These are phyloP conservation scores for Xylariaceae sp. DNA, from an alignment of 2,329 filamentous ascomycete species.

Conservation along the genomic window DNA sequence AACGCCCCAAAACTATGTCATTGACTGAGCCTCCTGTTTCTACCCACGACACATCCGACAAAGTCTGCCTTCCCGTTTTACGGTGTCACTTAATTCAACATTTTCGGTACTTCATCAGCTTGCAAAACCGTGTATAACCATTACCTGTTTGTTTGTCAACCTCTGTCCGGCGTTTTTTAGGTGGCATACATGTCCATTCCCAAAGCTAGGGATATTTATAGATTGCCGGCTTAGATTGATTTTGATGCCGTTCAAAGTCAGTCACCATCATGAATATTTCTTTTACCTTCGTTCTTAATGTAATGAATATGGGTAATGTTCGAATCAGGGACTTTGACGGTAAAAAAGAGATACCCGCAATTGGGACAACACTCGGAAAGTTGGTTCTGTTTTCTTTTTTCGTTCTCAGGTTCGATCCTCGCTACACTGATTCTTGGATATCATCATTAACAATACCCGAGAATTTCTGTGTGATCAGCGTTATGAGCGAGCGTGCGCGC, in stretches of 20 bases:
- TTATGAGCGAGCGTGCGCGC: constrained; percentile 9
- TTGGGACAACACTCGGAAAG: constrained; percentile 13
- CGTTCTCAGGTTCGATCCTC: constrained; percentile 7
- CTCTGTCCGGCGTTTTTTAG: neutral
- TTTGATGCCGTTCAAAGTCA: neutral
- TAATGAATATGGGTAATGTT: constrained; percentile 26
- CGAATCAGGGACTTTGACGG: constrained; percentile 17
- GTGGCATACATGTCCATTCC: neutral
- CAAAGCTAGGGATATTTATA: neutral
- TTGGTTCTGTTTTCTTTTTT: constrained; percentile 10
- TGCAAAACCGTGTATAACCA: too few relatives aligned
- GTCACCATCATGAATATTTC: neutral
- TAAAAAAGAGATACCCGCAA: constrained; percentile 24
- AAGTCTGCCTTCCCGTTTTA: neutral
- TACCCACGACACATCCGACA: neutral
- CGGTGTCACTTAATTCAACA: neutral
- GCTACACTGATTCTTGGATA: constrained; percentile 2
- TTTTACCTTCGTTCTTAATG: constrained; percentile 20
- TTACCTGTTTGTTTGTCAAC: neutral
- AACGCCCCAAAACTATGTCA: constrained; percentile 40
- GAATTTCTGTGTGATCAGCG: constrained; percentile 16
- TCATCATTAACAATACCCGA: constrained; percentile 12
- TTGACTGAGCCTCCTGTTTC: constrained; percentile 1
- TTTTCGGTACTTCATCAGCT: neutral
- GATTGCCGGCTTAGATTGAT: too few relatives aligned